These are phyloP conservation scores for Eucalyptus curtisii DNA, from an alignment of 345 rosid genomes.

Conservation along the genomic window DNA sequence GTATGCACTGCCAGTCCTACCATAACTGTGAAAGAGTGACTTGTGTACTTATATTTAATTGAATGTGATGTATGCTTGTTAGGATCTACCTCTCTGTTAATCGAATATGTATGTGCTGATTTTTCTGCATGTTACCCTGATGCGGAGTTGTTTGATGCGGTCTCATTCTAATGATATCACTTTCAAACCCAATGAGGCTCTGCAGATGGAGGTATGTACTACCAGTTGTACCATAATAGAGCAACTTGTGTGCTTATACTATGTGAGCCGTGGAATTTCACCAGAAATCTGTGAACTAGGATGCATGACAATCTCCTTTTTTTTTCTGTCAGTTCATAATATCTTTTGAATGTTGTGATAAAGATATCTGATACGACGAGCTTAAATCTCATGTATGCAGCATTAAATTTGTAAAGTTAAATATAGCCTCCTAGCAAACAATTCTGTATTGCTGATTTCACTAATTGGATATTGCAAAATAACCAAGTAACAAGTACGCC, in stretches of 20 bases:
- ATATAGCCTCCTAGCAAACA: no score
- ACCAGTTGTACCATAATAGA: not conserved
- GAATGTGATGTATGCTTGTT: not conserved
- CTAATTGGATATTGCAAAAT: no score
- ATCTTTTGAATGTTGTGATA: no score
- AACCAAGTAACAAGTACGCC: no score
- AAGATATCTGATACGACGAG: no score
- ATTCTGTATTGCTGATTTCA: no score
- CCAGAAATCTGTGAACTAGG: rapidly evolving
- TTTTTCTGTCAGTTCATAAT: no score
- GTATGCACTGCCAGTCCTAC: not conserved
- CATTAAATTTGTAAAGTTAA: no score
- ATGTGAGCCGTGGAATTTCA: not conserved
- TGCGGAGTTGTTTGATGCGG: not conserved
- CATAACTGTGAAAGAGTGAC: not conserved
- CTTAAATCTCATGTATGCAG: no score
- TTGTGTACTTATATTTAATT: not conserved
- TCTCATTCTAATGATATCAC: not conserved
- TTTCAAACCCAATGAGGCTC: not conserved
- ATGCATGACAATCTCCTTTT: not conserved
- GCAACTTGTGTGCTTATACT: not conserved
- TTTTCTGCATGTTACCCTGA: no score
- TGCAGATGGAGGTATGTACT: not conserved
- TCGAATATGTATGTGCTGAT: no score
- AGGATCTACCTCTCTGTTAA: not conserved